Evolutionary conservation across 805 yeast species (phyloP).

Genomic region (Jamesozyma rosinii): DNA sequence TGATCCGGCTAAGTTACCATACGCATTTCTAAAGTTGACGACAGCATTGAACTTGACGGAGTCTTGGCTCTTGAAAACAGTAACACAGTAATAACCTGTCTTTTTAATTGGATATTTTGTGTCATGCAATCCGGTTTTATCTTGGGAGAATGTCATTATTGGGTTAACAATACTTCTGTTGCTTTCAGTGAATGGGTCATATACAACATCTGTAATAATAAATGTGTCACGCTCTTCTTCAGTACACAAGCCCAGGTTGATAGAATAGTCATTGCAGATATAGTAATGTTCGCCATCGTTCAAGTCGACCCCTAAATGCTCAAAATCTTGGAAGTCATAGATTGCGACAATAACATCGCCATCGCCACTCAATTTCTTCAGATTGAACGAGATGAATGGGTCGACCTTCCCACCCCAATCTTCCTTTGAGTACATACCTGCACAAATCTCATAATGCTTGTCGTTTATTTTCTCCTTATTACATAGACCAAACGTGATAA

Average conservation of each 20-base stretch:
- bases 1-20: slow-evolving; percentile 79
- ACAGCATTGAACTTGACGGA: slow-evolving; percentile 46
- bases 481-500: slow-evolving; percentile 16
- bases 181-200: slow-evolving; percentile 39
- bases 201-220: slow-evolving; percentile 39
- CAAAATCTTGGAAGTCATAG: slow-evolving; percentile 76
- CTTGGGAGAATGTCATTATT: slow-evolving; percentile 48
- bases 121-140: slow-evolving; percentile 49
- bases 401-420: slow-evolving; percentile 79
- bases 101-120: slow-evolving; percentile 53
- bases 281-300: slow-evolving; percentile 43
- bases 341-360: slow-evolving; percentile 55
- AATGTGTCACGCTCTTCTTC: slow-evolving; percentile 50
- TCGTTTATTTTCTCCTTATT: slow-evolving; percentile 42
- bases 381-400: slow-evolving; percentile 48
- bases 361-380: slow-evolving; percentile 31
- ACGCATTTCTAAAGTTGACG: slow-evolving; percentile 86
- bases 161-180: slow-evolving; percentile 46
- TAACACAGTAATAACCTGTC: slow-evolving; percentile 90
- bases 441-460: slow-evolving; percentile 57
- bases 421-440: slow-evolving; percentile 79
- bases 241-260: slow-evolving; percentile 48
- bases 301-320: slow-evolving; percentile 48
- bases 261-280: slow-evolving; percentile 66
- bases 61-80: slow-evolving; percentile 45